phyloP scores from a whole-genome alignment of 495 filamentous ascomycete genomes.

The Lasiosphaeria miniovina region DNA sequence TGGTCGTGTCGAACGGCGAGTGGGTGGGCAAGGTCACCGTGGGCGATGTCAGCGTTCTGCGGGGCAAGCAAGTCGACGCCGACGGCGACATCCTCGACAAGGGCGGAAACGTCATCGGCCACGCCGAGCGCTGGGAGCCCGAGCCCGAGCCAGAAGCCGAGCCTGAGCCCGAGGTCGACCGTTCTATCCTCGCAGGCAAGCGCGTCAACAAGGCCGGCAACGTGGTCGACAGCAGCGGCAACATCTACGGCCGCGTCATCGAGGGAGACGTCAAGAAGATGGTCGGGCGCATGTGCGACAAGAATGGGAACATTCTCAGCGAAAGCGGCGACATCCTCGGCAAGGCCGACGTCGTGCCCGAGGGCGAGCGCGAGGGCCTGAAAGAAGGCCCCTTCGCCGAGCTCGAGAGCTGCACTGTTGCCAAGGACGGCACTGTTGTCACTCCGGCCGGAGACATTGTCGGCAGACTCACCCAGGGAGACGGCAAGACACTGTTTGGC shows the following conservation, averaged over 20 bases:
- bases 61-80: slow-evolving; percentile 73
- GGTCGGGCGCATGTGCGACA: slow-evolving; percentile 77
- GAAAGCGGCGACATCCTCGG: slow-evolving; percentile 79
- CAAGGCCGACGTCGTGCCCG: slow-evolving; percentile 72
- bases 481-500: slow-evolving; percentile 67
- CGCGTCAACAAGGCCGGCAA: slow-evolving; percentile 84
- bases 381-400: slow-evolving; percentile 79
- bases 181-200: slow-evolving; percentile 73
- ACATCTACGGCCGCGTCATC: slow-evolving; percentile 70
- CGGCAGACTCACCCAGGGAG: slow-evolving; percentile 70
- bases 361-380: slow-evolving; percentile 60
- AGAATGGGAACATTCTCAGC: slow-evolving; percentile 75
- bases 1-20: slow-evolving; percentile 67
- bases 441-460: slow-evolving; percentile 63
- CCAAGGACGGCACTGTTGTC: slow-evolving; percentile 71
- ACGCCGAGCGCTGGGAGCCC: slow-evolving; percentile 71
- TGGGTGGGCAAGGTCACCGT: slow-evolving; percentile 71
- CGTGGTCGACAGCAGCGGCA: slow-evolving; percentile 71
- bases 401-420: slow-evolving; percentile 67
- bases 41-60: slow-evolving; percentile 69
- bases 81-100: slow-evolving; percentile 84
- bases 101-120: slow-evolving; percentile 74
- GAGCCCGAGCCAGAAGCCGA: slow-evolving; percentile 58
- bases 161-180: slow-evolving; percentile 52
- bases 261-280: slow-evolving; percentile 69